These are phyloP conservation scores for Hypoxylon sp. DNA, from an alignment of 2,329 filamentous ascomycete species.

Conservation along the genomic window DNA sequence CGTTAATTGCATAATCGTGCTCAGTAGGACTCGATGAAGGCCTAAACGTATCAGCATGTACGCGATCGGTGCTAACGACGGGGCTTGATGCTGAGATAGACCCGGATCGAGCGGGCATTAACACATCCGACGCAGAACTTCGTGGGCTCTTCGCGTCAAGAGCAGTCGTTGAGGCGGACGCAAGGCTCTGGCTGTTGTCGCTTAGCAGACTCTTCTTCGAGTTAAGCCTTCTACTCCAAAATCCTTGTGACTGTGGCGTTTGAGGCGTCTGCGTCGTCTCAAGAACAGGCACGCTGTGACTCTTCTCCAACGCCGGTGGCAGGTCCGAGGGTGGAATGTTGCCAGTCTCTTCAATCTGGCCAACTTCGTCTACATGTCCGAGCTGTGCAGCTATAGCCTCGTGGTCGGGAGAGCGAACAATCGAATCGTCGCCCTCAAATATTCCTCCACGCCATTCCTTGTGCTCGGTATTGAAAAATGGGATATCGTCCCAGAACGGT, in stretches of 20 bases:
- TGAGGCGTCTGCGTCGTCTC: constrained; percentile 54
- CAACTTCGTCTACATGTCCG: constrained; percentile 62
- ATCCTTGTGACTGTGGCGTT: constrained; percentile 51
- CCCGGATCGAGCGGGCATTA: constrained; percentile 68
- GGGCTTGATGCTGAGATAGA: constrained; percentile 75
- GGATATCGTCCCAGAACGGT: constrained; percentile 96
- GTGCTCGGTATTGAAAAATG: constrained; percentile 84
- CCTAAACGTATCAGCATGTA: constrained; percentile 73
- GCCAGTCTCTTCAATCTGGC: constrained; percentile 57
- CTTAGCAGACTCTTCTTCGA: constrained; percentile 52
- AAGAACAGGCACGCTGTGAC: constrained; percentile 60
- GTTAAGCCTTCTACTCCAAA: constrained; percentile 64
- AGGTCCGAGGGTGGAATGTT: constrained; percentile 54
- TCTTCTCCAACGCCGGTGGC: constrained; percentile 66
- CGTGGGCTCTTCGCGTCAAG: constrained; percentile 60
- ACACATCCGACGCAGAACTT: constrained; percentile 56
- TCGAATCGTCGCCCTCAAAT: constrained; percentile 69
- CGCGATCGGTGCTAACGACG: constrained; percentile 73
- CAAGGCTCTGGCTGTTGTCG: constrained; percentile 50
- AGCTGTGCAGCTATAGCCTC: constrained; percentile 57
- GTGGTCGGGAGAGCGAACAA: constrained; percentile 53
- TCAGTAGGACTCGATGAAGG: constrained; percentile 67
- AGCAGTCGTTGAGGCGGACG: constrained; percentile 61
- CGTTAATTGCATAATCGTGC: constrained; percentile 68
- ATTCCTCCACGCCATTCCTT: constrained; percentile 89